Base-by-base conservation (phyloP, 495 filamentous ascomycete species). In the Ramalina peruviana region DNA sequence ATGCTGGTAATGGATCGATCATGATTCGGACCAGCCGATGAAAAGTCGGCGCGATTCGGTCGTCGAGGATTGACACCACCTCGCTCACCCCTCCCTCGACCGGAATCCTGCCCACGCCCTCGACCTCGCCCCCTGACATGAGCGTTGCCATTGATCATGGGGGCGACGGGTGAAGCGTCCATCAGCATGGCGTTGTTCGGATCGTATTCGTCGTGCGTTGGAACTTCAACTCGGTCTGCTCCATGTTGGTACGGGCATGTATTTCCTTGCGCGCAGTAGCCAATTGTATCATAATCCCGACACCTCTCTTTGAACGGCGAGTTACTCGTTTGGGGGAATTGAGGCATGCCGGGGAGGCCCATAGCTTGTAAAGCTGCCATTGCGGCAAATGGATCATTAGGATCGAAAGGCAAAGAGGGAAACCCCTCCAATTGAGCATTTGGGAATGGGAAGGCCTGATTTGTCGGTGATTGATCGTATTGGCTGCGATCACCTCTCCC, bases 161-260 rank as follows among this genome's bases (percentile, higher is more conserved):
- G 45, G 6, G 49, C 48, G 21, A 39, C 52, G 15, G 37, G 50
- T 48, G 39, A 54, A 40, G 54, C 57, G 44, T 71, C 60, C 50
- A 62, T 66, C 40, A 78, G 61, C 36, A 73, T 62, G 6, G 83
- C 72, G 51, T 85, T 79, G 50, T 69, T 80, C 4, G 92, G 90
- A 58, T 95, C 90, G 59, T 97, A 96, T 67, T 94, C 89, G 36
- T 65, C 65, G 46, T 75, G 68, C 27, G 62, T 60, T 27, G 73
- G 70, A 21, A 77, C 73, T 40, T 73, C 65, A 9, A 76, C 66
- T 17, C 65, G 67, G 55, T 81, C 74, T 49, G 65, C 63, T n/a
- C 80, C 84, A 59, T 97, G 90, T 60, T 92, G 81, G 55, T 84
- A 96, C 4, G 74, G 81, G 62, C 90, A 97, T 40, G 75, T 78